phyloP scores from a whole-genome alignment of 257 asterid genomes.

The Solanum phureja region DNA sequence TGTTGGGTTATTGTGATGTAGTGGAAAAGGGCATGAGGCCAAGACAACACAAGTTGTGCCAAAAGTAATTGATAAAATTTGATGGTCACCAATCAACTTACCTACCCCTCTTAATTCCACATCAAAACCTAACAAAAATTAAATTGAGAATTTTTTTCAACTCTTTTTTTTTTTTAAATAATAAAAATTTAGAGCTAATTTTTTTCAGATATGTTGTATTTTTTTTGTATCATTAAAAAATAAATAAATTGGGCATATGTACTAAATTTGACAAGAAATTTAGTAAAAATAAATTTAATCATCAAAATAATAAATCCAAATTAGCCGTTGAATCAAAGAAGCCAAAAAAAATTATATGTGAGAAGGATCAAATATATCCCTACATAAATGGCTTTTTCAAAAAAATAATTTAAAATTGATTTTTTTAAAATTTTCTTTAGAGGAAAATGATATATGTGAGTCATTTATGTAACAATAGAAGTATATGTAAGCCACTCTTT shows the following conservation, averaged over 20 bases:
- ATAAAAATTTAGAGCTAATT: not conserved
- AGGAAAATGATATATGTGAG: too few relatives aligned
- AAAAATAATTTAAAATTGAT: too few relatives aligned
- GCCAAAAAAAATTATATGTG: not conserved
- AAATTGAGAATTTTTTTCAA: not conserved
- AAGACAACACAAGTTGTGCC: not conserved
- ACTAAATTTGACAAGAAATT: not conserved
- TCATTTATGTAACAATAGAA: too few relatives aligned
- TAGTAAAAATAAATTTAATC: not conserved
- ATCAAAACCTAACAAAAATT: too few relatives aligned
- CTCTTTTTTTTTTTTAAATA: too few relatives aligned
- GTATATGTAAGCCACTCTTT: too few relatives aligned
- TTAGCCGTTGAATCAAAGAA: too few relatives aligned
- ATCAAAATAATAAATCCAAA: too few relatives aligned
- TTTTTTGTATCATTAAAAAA: not conserved
- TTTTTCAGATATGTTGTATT: too few relatives aligned
- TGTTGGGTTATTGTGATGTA: not conserved
- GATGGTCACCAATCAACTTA: not conserved
- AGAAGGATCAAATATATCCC: not conserved
- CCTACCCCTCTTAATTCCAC: not conserved
- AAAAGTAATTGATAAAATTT: not conserved
- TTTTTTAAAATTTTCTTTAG: accelerated
- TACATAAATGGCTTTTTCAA: not conserved
- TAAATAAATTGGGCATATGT: not conserved
- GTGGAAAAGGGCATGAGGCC: not conserved